Conservation (phyloP, 768 basidiomycete species). For the Coprinopsis strossmayeri region DNA sequence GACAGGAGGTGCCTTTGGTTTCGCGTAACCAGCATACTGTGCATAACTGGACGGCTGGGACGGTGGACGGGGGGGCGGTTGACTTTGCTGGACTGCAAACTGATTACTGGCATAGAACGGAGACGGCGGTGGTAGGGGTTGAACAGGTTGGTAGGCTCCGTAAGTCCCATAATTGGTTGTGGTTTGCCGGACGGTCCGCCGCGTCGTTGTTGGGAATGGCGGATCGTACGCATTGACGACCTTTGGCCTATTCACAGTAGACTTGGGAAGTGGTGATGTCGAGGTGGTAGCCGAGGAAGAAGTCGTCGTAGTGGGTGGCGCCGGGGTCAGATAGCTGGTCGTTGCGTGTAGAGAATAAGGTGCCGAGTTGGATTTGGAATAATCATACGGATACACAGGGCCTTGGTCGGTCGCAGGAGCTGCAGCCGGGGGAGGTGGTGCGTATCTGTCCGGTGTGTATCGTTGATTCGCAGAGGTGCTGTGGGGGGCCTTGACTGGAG, state of each 20-base stretch:
- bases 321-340: constrained; percentile 23
- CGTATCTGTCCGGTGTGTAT: constrained; percentile 7
- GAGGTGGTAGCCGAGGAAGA: constrained; percentile 10
- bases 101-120: constrained; percentile 1
- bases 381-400: constrained; percentile 3
- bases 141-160: constrained; percentile 15
- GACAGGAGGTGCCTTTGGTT: neutral
- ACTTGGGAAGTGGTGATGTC: constrained; percentile 21
- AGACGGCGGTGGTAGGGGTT: constrained; percentile 8
- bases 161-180: constrained; percentile 14
- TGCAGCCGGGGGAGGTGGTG: constrained; percentile 4
- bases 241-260: constrained; percentile 55
- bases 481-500: neutral
- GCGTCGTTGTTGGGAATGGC: constrained; percentile 45
- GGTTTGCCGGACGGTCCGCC: neutral
- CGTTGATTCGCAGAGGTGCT: neutral
- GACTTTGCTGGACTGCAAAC: constrained; percentile 3
- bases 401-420: constrained; percentile 1
- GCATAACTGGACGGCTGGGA: neutral
- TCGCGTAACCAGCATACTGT: neutral
- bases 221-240: constrained; percentile 72
- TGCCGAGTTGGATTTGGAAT: constrained; percentile 12
- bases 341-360: constrained; percentile 19
- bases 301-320: constrained; percentile 10
- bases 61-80: constrained; percentile 5